Conservation (phyloP, 2,329 filamentous ascomycete genomes). For the Aspergillus texensis region DNA sequence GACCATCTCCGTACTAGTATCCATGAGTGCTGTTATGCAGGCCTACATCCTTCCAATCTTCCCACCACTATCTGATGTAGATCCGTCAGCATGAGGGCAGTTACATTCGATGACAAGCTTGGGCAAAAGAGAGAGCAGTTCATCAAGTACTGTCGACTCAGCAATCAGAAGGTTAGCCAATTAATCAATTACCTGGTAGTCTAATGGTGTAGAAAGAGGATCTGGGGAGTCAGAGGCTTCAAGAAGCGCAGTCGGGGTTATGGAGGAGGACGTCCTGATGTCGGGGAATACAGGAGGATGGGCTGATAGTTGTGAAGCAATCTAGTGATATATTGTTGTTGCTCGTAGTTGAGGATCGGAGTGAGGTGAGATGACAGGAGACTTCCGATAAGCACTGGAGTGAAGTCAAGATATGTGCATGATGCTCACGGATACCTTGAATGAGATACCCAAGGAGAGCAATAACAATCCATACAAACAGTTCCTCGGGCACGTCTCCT, state of each 20-base stretch:
- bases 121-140: not conserved
- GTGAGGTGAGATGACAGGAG: not conserved
- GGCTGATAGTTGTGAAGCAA: not conserved
- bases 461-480: too few relatives aligned
- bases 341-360: not conserved
- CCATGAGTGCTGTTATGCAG: too few relatives aligned
- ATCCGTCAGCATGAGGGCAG: not conserved
- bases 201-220: too few relatives aligned
- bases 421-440: not conserved
- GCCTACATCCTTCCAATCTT: too few relatives aligned
- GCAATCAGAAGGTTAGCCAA: not conserved
- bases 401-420: not conserved
- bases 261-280: not conserved
- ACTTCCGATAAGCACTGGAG: too few relatives aligned
- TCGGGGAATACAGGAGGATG: too few relatives aligned
- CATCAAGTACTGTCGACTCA: not conserved
- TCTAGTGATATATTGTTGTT: not conserved
- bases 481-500: too few relatives aligned
- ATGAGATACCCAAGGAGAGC: too few relatives aligned
- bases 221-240: not conserved
- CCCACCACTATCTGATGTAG: too few relatives aligned
- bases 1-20: too few relatives aligned
- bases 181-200: not conserved
- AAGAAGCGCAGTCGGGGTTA: not conserved
- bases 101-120: rapidly evolving